Evolutionary conservation across 208 protist species (phyloP).

Genomic region (Acanthamoeba royreba): DNA sequence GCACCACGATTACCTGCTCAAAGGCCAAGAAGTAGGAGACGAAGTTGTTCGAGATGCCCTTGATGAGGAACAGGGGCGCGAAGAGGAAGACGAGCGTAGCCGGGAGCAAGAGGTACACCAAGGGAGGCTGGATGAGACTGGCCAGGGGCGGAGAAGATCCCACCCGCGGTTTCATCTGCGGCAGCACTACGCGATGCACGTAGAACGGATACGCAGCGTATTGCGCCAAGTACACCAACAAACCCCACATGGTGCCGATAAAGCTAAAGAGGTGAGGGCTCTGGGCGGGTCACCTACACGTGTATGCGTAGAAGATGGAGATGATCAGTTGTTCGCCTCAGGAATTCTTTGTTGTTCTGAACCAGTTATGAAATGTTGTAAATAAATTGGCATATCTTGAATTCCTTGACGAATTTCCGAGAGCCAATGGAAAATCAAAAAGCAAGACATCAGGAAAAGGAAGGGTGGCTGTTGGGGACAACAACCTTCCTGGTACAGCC

Average conservation of each 20-base stretch:
- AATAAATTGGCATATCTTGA: too few species aligned
- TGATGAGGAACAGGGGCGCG: neutral
- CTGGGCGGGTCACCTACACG: neutral
- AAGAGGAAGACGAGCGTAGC: neutral
- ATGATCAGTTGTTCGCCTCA: too few species aligned
- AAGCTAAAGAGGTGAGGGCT: neutral
- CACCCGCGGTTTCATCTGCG: neutral
- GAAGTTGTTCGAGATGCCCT: neutral
- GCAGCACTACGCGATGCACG: neutral
- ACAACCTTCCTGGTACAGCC: neutral
- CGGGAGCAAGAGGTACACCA: neutral
- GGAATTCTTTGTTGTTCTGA: too few species aligned
- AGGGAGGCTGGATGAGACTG: neutral
- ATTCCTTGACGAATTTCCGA: too few species aligned
- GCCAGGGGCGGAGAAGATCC: neutral
- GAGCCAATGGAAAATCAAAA: too few species aligned
- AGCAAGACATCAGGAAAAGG: too few species aligned
- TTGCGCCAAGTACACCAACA: neutral
- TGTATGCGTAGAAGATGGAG: neutral
- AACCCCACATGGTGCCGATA: constrained; percentile 32
- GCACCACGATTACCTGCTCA: neutral
- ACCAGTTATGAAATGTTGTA: too few species aligned
- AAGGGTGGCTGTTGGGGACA: neutral
- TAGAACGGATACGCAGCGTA: neutral
- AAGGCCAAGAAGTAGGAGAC: neutral